These are phyloP conservation scores for Cinchona pubescens DNA, from an alignment of 257 asterid species.

Conservation along the genomic window DNA sequence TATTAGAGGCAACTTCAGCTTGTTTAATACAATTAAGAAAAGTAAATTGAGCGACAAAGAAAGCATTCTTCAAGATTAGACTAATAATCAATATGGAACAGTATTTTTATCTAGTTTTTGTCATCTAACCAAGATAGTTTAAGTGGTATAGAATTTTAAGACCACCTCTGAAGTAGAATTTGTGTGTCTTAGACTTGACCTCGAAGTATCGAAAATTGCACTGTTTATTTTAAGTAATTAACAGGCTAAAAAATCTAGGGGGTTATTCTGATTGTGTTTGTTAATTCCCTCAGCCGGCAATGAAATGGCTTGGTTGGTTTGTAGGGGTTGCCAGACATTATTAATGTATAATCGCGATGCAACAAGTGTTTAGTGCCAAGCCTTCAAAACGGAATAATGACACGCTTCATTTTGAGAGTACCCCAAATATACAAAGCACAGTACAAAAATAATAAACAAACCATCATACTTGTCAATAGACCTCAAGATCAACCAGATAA, in stretches of 20 bases:
- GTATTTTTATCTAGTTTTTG: not conserved
- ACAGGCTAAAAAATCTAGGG: not conserved
- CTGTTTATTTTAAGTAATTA: not conserved
- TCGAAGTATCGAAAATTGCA: not conserved
- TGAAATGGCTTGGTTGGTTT: constrained; percentile 59
- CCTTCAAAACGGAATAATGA: no score
- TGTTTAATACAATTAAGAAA: not conserved
- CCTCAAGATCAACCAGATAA: no score
- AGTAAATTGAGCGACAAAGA: not conserved
- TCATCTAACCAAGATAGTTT: not conserved
- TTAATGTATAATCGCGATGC: constrained; percentile 58
- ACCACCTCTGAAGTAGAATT: not conserved
- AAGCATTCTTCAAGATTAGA: not conserved
- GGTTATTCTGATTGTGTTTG: not conserved
- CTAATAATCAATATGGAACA: not conserved
- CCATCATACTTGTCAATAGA: no score
- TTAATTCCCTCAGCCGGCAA: constrained; percentile 36
- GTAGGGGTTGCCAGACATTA: constrained; percentile 61
- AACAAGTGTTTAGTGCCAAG: constrained; percentile 53
- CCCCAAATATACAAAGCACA: no score
- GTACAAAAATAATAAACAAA: no score
- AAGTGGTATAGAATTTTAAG: not conserved
- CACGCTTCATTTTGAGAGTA: no score
- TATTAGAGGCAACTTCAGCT: constrained; percentile 1
- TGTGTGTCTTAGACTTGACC: not conserved